Evolutionary conservation across 306 rosid species (phyloP).

Genomic region (Dryas alaskensis): DNA sequence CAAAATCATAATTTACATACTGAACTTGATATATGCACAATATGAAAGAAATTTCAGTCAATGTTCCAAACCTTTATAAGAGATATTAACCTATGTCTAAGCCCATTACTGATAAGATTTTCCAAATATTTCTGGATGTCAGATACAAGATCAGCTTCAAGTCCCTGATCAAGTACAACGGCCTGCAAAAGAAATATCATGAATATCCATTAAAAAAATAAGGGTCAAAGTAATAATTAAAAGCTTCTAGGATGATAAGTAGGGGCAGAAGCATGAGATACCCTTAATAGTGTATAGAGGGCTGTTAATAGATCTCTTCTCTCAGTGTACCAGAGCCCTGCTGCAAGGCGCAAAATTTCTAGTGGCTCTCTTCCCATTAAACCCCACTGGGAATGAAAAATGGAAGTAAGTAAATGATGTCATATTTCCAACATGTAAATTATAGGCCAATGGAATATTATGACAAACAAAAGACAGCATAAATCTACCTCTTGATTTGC

Average conservation of each 20-base stretch:
- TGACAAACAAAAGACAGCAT: constrained; percentile 9
- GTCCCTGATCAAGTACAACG: constrained; percentile 92
- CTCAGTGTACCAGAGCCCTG: constrained; percentile 94
- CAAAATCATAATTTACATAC: background rate
- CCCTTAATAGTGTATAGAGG: constrained; percentile 83
- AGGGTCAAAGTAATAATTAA: constrained; percentile 7
- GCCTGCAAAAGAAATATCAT: constrained; percentile 53
- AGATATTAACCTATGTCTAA: constrained; percentile 74
- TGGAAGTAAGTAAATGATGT: background rate
- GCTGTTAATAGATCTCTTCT: constrained; percentile 88
- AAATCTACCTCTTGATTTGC: constrained; percentile 84
- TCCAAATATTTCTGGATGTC: constrained; percentile 85
- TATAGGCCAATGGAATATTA: background rate
- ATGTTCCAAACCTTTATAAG: constrained; percentile 71
- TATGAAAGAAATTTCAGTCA: background rate
- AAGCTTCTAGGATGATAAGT: constrained; percentile 22
- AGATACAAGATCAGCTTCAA: constrained; percentile 64
- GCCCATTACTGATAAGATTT: constrained; percentile 76
- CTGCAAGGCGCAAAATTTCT: constrained; percentile 78
- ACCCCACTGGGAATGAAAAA: constrained; percentile 60
- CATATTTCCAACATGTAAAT: constrained; percentile 2
- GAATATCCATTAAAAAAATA: constrained; percentile 19
- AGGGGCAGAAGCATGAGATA: constrained; percentile 29
- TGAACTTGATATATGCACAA: background rate
- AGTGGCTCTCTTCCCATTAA: constrained; percentile 85